Percentiles rank a stretch among this genome's conserved stretches.
Conservation (phyloP, 495 filamentous ascomycete species). For the Trichocladium antarcticum region DNA sequence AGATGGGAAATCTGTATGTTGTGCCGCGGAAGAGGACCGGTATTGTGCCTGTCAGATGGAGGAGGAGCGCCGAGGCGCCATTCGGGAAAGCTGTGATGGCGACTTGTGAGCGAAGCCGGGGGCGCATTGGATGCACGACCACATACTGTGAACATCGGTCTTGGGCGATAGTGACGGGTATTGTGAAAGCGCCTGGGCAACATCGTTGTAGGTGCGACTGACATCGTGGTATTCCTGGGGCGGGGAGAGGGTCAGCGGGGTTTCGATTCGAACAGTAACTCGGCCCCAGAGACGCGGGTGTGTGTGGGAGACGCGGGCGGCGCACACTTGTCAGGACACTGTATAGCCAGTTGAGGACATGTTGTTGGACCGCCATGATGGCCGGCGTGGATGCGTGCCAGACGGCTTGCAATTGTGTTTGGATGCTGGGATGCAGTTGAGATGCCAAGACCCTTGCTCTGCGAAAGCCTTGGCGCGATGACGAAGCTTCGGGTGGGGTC, state of each 20-base stretch:
- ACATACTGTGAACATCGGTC: slow-evolving; percentile 90
- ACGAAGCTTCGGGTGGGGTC: neutral
- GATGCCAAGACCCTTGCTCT: slow-evolving; percentile 1
- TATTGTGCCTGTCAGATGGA: slow-evolving; percentile 76
- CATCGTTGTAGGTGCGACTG: slow-evolving; percentile 84
- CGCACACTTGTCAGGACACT: slow-evolving; percentile 69
- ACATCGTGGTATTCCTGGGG: slow-evolving; percentile 83
- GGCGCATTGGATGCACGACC: neutral
- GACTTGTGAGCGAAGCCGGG: neutral
- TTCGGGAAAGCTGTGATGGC: slow-evolving; percentile 67
- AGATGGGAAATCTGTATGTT: slow-evolving; percentile 82
- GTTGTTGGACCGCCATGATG: slow-evolving; percentile 74
- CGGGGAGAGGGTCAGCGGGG: slow-evolving; percentile 9
- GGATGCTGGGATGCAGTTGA: too few species aligned
- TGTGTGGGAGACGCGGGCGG: neutral
- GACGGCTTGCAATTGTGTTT: slow-evolving; percentile 10
- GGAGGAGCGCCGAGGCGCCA: slow-evolving; percentile 74
- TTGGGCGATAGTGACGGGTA: slow-evolving; percentile 79
- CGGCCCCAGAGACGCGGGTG: too few species aligned
- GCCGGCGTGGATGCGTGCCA: neutral
- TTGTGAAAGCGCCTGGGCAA: slow-evolving; percentile 67
- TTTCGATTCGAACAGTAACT: neutral
- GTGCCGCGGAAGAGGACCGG: slow-evolving; percentile 80
- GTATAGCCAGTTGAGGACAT: slow-evolving; percentile 90
- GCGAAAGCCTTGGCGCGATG: slow-evolving; percentile 6